Base-by-base conservation (phyloP, 768 basidiomycete genomes). In the Mycena pura region DNA sequence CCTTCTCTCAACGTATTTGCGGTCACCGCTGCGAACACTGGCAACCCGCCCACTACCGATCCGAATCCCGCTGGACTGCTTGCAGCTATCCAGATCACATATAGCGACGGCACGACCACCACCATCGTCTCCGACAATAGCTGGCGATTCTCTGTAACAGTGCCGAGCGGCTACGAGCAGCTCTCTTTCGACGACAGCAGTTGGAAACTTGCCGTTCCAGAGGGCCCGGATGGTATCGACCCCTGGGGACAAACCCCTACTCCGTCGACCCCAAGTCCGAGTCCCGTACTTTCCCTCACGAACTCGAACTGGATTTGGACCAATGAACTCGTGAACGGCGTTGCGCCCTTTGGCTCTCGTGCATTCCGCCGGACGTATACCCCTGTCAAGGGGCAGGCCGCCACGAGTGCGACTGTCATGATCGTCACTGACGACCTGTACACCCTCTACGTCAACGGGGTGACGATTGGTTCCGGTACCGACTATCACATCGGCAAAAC, bases 301-400 rank as follows among this genome's bases (percentile, higher is more conserved):
- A 52, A 67, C 27, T 68, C 73, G 6, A 44, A 60, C 19, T 74
- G 73, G 73, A 73, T 77, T n/a, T 77, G 73, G 74, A 73, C 74
- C 27, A 70, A 68, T 46, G 73, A 74, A 19, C 51, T 69, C 29
- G 46, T 34, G 19, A 49, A 48, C 14, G 66, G 63, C 21, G 43
- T 22, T 15, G 57, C 49, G 11, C 72, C 73, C 3, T 25, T 62
- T 0, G 72, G 74, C 6, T 46, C 66, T 5, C 70, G 73, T 6
- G 67, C 73, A 3, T 76, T 76, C 70, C 69, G 70, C 31, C 73
- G 66, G 44, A 70, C 65, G 7, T 58, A 70, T 25, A 55, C 54
- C 8, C 57, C 70, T 11, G 72, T 72, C 10, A 46, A 44, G 9
- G 69, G 71, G 9, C 55, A 69, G 43, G 53, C 65, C 14, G 67